Evolutionary conservation across 345 rosid species (phyloP), one percentile per base, ranked within the genome.

Genomic region (Mallotus nudiflorus): DNA sequence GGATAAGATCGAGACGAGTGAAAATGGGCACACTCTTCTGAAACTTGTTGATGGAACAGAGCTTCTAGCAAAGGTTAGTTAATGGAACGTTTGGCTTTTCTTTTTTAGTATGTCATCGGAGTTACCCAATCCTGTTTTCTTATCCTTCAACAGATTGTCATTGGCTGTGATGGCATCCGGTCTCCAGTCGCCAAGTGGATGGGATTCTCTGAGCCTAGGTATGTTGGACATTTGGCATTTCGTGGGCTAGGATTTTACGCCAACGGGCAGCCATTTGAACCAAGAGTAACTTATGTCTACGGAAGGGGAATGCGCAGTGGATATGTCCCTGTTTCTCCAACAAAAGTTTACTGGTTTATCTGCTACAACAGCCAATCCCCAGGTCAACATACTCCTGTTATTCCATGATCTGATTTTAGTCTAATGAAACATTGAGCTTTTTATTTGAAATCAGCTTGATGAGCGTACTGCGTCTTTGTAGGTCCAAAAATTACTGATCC

Each of bases 311-410:
- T 90, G 63, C 86, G 97, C 53, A 97, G 97, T 0, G 97, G 97
- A 68, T 90, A 82, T 73, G 88, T 90, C 69, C 97, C 96, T 7
- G 93, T 91, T 51, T 94, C 97, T 27, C 51, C 85, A 0, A 84
- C 92, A 13, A 90, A 86, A 73, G 97, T 84, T 27, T 91, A 94
- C 85, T 94, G 96, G 97, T 94, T 94, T 71, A 82, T 94, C 82
- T 90, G 93, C 88, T 86, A 80, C 86, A 94, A 90, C 90, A 80
- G 87, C 73, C 85, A 86, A 63, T 84, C 92, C 49, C 83, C 89
- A 83, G 98, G 98, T 91, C 69, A 27, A 25, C 39, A 48, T 54
- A 37, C 42, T 61, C 33, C 57, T 40, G 62, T 24, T 46, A 49
- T 35, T 73, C 37, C 40, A 31, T 27, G n/a, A 40, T 72, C 22